Base-by-base conservation (phyloP, 1,139 yeast species). In the Pichia sp. region DNA sequence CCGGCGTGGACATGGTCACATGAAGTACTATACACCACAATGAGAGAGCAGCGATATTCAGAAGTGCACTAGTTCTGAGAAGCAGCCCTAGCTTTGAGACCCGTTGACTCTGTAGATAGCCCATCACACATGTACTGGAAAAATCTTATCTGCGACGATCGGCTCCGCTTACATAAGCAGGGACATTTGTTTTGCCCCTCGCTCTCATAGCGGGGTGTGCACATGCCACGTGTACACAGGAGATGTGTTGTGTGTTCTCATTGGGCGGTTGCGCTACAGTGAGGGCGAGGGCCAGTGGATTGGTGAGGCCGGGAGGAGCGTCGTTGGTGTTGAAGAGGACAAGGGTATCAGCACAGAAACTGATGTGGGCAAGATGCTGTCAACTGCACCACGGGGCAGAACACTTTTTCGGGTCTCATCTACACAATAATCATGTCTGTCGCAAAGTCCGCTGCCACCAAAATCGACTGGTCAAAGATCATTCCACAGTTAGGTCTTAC, bases 391-490 rank as follows among this genome's bases (percentile, higher is more conserved):
- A 14, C 14, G 41, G 20, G 7, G 17, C 9, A 38, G 16, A 38
- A 17, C 17, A 29, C 14, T 44, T 27, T 6, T 44, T 44, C 14
- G 6, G 33, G 33, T 27, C 20, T 10, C 34, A 30, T 44, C 47
- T 9, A 38, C 44, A 53, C 51, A 38, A 46, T 69, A 43, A 53
- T 51, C 44, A 48, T 69, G 60, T 63, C 70, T 54, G 70, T 70
- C 57, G 70, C 68, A 49, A 84, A 81, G 75, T 78, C 87, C 67
- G 93, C 90, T 67, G 83, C 95, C 68, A 79, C 87, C 70, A 92
- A 91, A 79, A 80, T 93, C 75, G 95, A 93, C 81, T 93, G 98
- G 97, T 84, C 95, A 71, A 85, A 86, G 77, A 85, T 93, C 71
- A 82, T 89, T 71, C 78, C 95, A 65, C 84, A 93, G 64, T 82